Evolutionary conservation across 148 eudicot species (phyloP).

Genomic region (Polygonum maritimum): DNA sequence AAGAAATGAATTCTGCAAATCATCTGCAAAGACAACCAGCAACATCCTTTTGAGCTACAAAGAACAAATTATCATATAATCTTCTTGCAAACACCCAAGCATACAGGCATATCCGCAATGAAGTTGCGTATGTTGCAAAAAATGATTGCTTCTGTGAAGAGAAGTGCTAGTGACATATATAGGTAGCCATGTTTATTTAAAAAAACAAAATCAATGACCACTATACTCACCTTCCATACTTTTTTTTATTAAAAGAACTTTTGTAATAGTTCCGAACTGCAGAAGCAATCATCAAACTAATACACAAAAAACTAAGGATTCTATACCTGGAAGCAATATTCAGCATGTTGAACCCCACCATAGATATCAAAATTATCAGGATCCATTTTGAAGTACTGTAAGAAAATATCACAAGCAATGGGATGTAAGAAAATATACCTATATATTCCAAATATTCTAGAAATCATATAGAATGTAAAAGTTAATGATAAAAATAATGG

Average conservation of each 20-base stretch:
- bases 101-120: neutral
- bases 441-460: neutral
- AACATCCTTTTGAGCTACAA: neutral
- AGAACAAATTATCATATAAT: neutral
- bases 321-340: slow-evolving; percentile 64
- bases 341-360: slow-evolving; percentile 67
- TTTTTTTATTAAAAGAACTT: neutral
- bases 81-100: neutral
- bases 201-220: neutral
- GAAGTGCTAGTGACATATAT: neutral
- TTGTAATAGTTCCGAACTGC: neutral
- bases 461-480: neutral
- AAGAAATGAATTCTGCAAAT: no score
- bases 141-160: neutral
- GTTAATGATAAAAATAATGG: neutral
- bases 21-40: neutral
- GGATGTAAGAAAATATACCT: neutral
- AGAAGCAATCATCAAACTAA: neutral
- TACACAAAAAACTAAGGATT: neutral
- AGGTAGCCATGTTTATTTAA: neutral
- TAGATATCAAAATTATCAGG: slow-evolving; percentile 46
- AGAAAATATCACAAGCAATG: slow-evolving; percentile 6
- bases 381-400: slow-evolving; percentile 74
- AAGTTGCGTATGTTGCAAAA: neutral
- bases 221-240: neutral